These are phyloP conservation scores for Bretziella fagacearum DNA, from an alignment of 2,329 filamentous ascomycete species.

Conservation along the genomic window DNA sequence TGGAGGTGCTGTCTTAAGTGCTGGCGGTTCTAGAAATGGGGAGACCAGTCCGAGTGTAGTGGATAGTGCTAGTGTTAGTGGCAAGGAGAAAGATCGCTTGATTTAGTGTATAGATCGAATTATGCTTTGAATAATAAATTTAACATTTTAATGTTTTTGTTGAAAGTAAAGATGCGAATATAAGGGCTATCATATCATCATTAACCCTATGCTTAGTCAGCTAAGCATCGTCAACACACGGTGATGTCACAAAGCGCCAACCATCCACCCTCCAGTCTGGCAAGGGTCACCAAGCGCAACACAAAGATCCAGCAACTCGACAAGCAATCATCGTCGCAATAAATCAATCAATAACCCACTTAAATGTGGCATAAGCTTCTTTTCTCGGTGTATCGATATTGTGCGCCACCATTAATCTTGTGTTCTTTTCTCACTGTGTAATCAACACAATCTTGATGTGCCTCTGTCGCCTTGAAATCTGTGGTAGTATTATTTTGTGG, in stretches of 20 bases:
- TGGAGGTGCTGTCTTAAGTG: constrained; percentile 17
- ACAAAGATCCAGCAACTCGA: neutral
- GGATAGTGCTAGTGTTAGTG: constrained; percentile 17
- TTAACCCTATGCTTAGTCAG: no score
- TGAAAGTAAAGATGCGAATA: no score
- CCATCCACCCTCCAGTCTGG: neutral
- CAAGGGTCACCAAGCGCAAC: neutral
- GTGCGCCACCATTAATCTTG: neutral
- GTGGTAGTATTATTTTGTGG: constrained; percentile 14
- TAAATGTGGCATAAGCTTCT: no score
- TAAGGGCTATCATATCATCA: no score
- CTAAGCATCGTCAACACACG: neutral
- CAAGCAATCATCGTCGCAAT: neutral
- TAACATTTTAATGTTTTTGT: no score
- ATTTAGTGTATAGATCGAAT: no score
- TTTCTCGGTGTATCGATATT: no score
- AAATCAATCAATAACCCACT: no score
- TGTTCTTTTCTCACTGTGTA: neutral
- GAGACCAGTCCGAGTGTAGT: constrained; percentile 19
- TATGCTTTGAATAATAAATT: no score
- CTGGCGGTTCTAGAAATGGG: constrained; percentile 16
- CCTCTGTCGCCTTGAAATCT: constrained; percentile 14
- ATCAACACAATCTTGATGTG: constrained; percentile 8
- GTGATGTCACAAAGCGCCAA: neutral
- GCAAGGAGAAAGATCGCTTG: constrained; percentile 20